Percentiles rank a stretch among this genome's conserved stretches.
phyloP scores from a whole-genome alignment of 2,329 filamentous ascomycete genomes.

The Botrytis fabae region DNA sequence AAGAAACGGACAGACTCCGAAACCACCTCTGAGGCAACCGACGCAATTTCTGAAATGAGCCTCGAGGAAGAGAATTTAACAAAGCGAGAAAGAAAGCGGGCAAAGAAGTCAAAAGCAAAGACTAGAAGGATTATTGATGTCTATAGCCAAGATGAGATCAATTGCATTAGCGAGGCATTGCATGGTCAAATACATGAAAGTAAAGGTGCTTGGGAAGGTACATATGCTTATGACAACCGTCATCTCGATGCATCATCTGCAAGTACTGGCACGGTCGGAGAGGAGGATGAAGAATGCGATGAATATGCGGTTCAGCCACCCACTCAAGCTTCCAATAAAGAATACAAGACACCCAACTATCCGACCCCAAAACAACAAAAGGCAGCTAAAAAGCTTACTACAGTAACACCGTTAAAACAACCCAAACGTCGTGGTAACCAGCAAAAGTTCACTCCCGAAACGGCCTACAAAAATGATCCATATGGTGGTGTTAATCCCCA shows the following conservation, averaged over 20 bases:
- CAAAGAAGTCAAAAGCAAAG: conserved; percentile 31
- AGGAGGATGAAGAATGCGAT: conserved; percentile 8
- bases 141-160: conserved; percentile 34
- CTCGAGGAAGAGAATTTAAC: conserved; percentile 26
- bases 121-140: conserved; percentile 26
- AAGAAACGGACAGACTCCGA: conserved; percentile 6
- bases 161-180: conserved; percentile 38
- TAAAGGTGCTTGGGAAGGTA: conserved; percentile 37
- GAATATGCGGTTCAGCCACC: conserved; percentile 15
- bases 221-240: conserved; percentile 31
- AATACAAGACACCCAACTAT: conserved; percentile 26
- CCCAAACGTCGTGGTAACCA: conserved; percentile 29
- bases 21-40: conserved; percentile 23
- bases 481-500: conserved; percentile 33
- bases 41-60: conserved; percentile 30
- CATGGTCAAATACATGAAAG: conserved; percentile 35
- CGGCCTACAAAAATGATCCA: conserved; percentile 23
- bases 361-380: conserved; percentile 37
- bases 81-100: conserved; percentile 34
- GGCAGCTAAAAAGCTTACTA: conserved; percentile 29
- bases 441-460: conserved; percentile 27
- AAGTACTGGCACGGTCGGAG: neutral
- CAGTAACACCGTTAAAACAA: conserved; percentile 27
- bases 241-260: neutral
- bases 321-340: conserved; percentile 13